These are phyloP conservation scores for Lenwebbia sp. DNA, from an alignment of 345 rosid species.

Conservation along the genomic window DNA sequence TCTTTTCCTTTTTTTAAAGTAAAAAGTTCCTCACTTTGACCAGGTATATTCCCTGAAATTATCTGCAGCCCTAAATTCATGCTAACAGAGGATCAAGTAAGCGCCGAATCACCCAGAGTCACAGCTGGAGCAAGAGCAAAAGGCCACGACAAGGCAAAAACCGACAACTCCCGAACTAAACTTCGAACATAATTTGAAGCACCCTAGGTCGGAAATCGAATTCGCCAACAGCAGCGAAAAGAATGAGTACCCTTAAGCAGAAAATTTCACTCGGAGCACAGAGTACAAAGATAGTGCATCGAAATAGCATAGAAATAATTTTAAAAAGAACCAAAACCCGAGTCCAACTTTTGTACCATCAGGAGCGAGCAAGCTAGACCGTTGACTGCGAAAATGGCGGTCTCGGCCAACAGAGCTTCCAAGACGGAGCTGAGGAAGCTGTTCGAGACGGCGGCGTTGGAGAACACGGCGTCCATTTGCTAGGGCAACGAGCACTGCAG, in stretches of 20 bases:
- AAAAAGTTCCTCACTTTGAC: not conserved
- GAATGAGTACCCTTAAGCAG: not conserved
- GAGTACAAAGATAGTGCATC: not conserved
- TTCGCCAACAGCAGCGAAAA: not conserved
- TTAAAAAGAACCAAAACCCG: not conserved
- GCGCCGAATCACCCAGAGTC: not conserved
- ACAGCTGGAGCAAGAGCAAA: not conserved
- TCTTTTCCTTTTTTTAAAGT: not conserved
- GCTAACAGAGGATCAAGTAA: not conserved
- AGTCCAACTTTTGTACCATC: slow-evolving; percentile 13
- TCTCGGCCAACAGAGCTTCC: slow-evolving; percentile 20
- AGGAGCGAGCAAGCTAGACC: slow-evolving; percentile 16
- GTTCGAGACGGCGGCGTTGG: slow-evolving; percentile 6
- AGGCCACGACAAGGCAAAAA: not conserved
- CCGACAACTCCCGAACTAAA: not conserved
- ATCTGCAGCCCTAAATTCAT: not conserved
- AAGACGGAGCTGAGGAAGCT: slow-evolving; percentile 8
- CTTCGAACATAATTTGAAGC: not conserved
- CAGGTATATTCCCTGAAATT: not conserved
- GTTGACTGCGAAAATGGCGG: slow-evolving; percentile 24
- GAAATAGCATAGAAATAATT: not conserved
- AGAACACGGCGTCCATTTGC: slow-evolving; percentile 5
- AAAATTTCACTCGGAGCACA: not conserved
- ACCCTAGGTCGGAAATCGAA: not conserved
- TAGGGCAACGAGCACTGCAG: not conserved